Base-by-base conservation (phyloP, 177 flowering plant genomes). In the Vitis hybrid region DNA sequence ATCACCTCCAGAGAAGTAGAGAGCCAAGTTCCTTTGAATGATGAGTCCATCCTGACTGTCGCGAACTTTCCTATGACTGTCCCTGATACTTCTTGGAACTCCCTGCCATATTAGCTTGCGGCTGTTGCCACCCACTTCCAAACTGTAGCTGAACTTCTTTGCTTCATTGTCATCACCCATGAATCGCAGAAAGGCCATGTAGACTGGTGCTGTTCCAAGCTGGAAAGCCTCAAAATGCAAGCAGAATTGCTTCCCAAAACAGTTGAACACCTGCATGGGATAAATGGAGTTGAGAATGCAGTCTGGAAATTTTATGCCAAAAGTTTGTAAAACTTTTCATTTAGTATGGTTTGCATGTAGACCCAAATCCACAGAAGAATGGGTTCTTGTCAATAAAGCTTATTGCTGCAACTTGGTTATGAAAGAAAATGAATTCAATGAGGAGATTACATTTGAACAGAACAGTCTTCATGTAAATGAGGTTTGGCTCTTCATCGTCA, bases 141-240 rank as follows among this genome's bases (percentile, higher is more conserved):
- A 72, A 39, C 70, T 77, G 57, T 80, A 80, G 63, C 76, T 71
- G 57, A 77, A 80, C 49, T 74, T 76, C 69, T 77, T 74, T 22
- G 83, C 83, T 22, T 77, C 83, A 5, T 69, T 63, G 10, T 77
- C 80, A 12, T 80, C 83, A n/a, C 83, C 83, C 83, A 80, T 80
- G 64, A 80, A 80, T 3, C 83, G 74, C 55, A 80, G 63, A 60
- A 80, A 80, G 14, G 83, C 83, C 78, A 80, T 79, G 63, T 79
- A 79, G 31, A 79, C 82, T 18, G 79, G 82, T 18, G 79, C 70
- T 65, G 48, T 55, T 31, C 83, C 83, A 2, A 77, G 61, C 71
- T 74, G 83, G 64, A 80, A 80, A 4, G 83, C 83, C 76, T 80
- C 83, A 67, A 80, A 80, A 50, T 80, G 83, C 65, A 80, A 68